Conservation (phyloP, 495 filamentous ascomycete genomes). For the Bacidia gigantensis region DNA sequence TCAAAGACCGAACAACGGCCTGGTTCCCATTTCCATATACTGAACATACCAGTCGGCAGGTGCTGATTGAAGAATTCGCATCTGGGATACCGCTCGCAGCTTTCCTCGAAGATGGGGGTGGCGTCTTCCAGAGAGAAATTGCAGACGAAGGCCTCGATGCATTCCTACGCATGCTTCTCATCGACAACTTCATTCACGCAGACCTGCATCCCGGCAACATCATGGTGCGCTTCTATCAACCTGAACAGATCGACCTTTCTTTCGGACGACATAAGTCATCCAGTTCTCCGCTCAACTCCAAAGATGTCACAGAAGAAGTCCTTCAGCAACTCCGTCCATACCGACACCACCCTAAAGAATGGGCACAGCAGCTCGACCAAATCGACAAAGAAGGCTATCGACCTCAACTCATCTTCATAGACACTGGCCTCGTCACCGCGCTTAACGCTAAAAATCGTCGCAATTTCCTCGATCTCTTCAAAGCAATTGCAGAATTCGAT, state of each 20-base stretch:
- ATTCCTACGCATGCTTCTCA: slow-evolving; percentile 93
- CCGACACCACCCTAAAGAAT: slow-evolving; percentile 47
- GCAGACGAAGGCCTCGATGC: slow-evolving; percentile 92
- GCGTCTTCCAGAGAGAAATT: slow-evolving; percentile 85
- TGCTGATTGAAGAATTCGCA: slow-evolving; percentile 92
- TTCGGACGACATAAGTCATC: slow-evolving; percentile 36
- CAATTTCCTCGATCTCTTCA: slow-evolving; percentile 96
- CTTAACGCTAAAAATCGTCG: slow-evolving; percentile 71
- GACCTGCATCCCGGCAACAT: slow-evolving; percentile 98
- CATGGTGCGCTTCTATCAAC: slow-evolving; percentile 97
- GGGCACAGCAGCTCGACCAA: slow-evolving; percentile 55
- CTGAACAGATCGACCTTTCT: slow-evolving; percentile 51
- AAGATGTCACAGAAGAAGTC: slow-evolving; percentile 80
- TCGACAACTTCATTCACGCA: slow-evolving; percentile 98
- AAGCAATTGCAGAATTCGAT: slow-evolving; percentile 90
- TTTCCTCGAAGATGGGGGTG: slow-evolving; percentile 83
- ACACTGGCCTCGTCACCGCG: slow-evolving; percentile 91
- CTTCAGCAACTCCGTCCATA: slow-evolving; percentile 64
- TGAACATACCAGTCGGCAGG: slow-evolving; percentile 80
- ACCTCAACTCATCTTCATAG: slow-evolving; percentile 93
- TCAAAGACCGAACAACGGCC: slow-evolving; percentile 75
- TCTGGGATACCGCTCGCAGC: slow-evolving; percentile 82
- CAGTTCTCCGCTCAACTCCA: slow-evolving; percentile 36
- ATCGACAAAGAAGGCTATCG: slow-evolving; percentile 87
- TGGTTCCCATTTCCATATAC: slow-evolving; percentile 93